Conservation (phyloP, 768 basidiomycete species). For the Pulveroboletus sp. region DNA sequence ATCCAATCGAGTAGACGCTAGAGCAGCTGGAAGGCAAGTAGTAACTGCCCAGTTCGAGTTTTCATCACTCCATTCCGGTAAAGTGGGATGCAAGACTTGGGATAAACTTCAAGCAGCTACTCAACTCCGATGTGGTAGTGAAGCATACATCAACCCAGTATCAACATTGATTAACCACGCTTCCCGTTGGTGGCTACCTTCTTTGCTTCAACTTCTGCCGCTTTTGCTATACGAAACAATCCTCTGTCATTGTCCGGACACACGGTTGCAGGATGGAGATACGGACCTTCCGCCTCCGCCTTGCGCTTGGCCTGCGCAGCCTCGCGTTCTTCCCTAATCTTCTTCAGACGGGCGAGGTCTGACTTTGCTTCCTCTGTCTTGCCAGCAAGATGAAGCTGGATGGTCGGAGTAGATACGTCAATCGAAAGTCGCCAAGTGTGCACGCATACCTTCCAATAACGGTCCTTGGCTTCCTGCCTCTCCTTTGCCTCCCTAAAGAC, state of each 20-base stretch:
- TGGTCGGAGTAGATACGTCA: background rate
- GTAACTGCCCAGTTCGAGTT: background rate
- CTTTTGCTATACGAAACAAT: constrained; percentile 46
- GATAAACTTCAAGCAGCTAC: background rate
- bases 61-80: background rate
- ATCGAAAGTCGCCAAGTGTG: background rate
- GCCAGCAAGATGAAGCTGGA: constrained; percentile 66
- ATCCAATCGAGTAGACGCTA: background rate
- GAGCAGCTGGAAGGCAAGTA: background rate
- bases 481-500: constrained; percentile 78
- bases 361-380: constrained; percentile 89
- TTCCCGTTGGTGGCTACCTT: constrained; percentile 32
- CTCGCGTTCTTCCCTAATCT: constrained; percentile 85
- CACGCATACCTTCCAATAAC: constrained; percentile 73
- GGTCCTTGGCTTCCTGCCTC: constrained; percentile 83
- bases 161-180: constrained; percentile 35
- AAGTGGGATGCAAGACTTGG: background rate
- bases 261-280: background rate
- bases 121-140: background rate
- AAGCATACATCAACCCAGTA: background rate
- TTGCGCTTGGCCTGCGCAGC: constrained; percentile 82
- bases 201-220: constrained; percentile 59
- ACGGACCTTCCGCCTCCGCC: constrained; percentile 81
- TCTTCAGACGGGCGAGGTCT: constrained; percentile 80
- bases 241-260: background rate